These are phyloP conservation scores for Hypoxylon perforatum DNA, from an alignment of 495 filamentous ascomycete species.

Conservation along the genomic window DNA sequence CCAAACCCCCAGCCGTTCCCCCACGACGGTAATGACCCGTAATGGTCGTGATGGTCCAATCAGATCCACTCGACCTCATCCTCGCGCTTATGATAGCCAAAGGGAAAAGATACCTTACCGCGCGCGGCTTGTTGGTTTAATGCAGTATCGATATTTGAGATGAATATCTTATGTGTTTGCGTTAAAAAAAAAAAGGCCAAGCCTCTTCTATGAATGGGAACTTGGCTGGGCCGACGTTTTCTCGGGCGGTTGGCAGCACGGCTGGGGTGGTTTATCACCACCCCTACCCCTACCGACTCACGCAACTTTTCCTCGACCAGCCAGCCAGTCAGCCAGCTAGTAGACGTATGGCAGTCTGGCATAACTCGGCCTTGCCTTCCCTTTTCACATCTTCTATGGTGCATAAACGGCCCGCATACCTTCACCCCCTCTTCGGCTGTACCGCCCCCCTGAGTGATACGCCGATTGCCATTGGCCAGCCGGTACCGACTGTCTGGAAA, in stretches of 20 bases:
- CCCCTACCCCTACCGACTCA: background rate
- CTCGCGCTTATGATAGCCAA: constrained; percentile 29
- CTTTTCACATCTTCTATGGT: constrained; percentile 21
- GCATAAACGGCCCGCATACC: constrained; percentile 35
- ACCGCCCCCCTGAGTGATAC: constrained; percentile 16
- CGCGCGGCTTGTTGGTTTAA: constrained; percentile 13
- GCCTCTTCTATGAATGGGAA: constrained; percentile 20
- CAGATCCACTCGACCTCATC: constrained; percentile 5
- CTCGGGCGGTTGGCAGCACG: constrained; percentile 19
- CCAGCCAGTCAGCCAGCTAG: too few species aligned
- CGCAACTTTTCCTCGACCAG: constrained; percentile 8
- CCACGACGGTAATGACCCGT: constrained; percentile 28
- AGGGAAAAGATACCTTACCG: constrained; percentile 25
- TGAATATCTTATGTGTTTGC: background rate
- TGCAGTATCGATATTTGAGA: constrained; percentile 7
- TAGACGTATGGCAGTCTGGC: constrained; percentile 20
- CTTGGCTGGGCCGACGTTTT: constrained; percentile 8
- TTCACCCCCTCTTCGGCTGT: constrained; percentile 33
- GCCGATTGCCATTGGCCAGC: constrained; percentile 20
- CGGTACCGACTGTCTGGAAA: constrained; percentile 31
- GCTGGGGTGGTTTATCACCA: constrained; percentile 8
- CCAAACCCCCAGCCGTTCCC: constrained; percentile 32
- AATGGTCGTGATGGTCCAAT: too few species aligned
- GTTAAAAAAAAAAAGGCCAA: too few species aligned
- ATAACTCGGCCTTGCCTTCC: constrained; percentile 7